Base-by-base conservation (phyloP, 257 asterid genomes). In the Solanum sejunctum region DNA sequence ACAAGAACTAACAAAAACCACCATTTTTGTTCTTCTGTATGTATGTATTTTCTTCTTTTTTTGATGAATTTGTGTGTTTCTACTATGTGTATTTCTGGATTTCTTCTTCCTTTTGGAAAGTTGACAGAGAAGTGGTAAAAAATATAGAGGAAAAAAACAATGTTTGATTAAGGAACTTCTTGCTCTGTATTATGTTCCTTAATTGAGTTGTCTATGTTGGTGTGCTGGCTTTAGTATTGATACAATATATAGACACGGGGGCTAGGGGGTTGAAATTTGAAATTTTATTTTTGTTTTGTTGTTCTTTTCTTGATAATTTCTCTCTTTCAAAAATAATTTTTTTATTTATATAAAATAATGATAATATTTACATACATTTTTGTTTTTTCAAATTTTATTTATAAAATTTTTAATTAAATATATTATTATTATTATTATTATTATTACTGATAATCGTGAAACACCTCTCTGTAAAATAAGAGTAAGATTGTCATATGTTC, bases 371-470 rank as follows among this genome's bases (percentile, higher is more conserved):
- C 39, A 1, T 36, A 36, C 6, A 36, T 36, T 36, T 36, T 36
- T 36, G 0, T 1, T 36, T 36, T 2, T 1, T 36, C 6, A 36
- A 1, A 36, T 0, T 5, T 1, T 3, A n/a, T 0, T n/a, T 0
- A 60, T 21, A 0, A n/a, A 0, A 4, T n/a, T 10, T 0, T 10
- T 0, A 0, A 10, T 3, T 10, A 0, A 4, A 3, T n/a, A 60
- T 5, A 6, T 60, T 60, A 10, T 60, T n/a, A 1, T 1, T 10
- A 0, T 60, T n/a, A 8, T n/a, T n/a, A n/a, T n/a, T n/a, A 26
- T 3, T 17, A 0, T 60, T n/a, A 15, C 0, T 17, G 16, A 10
- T 1, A 36, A 6, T 17, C 41, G 8, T 3, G 10, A 70, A 10
- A 1, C n/a, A 57, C 0, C 3, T 57, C 26, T 57, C 5, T 2